A percentile compares a stretch with the other conserved stretches of the same genome.
These are phyloP conservation scores for Flagelloscypha sp. DNA, from an alignment of 768 basidiomycete species.

Conservation along the genomic window DNA sequence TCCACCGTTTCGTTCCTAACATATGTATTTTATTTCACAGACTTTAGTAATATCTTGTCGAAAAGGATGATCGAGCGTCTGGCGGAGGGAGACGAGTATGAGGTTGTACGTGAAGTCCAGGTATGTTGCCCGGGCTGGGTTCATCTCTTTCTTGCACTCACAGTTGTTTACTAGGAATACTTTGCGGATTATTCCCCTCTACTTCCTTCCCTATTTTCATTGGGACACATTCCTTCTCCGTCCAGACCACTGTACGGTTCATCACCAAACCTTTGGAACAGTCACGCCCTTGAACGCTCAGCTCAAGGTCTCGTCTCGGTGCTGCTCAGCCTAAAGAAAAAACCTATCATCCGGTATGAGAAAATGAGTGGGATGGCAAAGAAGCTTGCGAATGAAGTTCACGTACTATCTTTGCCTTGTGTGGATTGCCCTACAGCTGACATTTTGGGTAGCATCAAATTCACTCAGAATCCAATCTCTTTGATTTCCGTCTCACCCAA, in stretches of 20 bases:
- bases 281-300: constrained; percentile 63
- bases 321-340: constrained; percentile 91
- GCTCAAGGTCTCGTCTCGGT: constrained; percentile 79
- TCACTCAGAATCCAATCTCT: constrained; percentile 72
- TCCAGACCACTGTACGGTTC: constrained; percentile 64
- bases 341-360: constrained; percentile 90
- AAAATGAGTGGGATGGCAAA: constrained; percentile 88
- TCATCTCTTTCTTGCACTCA: constrained; percentile 2
- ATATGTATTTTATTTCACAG: constrained; percentile 35
- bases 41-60: constrained; percentile 90
- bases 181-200: constrained; percentile 95
- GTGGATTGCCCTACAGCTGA: neutral
- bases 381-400: constrained; percentile 79
- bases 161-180: constrained; percentile 61
- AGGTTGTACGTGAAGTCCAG: constrained; percentile 95
- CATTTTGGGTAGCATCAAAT: constrained; percentile 54
- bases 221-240: constrained; percentile 65
- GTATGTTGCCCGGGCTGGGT: constrained; percentile 31
- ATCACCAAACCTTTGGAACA: constrained; percentile 66
- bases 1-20: constrained; percentile 1
- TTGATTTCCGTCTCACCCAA: constrained; percentile 88
- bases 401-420: constrained; percentile 38
- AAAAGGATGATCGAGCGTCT: constrained; percentile 88
- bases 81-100: constrained; percentile 91
- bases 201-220: constrained; percentile 77